Conservation (phyloP, 1,284 basidiomycete species). For the Coniferiporia sulphurascens region DNA sequence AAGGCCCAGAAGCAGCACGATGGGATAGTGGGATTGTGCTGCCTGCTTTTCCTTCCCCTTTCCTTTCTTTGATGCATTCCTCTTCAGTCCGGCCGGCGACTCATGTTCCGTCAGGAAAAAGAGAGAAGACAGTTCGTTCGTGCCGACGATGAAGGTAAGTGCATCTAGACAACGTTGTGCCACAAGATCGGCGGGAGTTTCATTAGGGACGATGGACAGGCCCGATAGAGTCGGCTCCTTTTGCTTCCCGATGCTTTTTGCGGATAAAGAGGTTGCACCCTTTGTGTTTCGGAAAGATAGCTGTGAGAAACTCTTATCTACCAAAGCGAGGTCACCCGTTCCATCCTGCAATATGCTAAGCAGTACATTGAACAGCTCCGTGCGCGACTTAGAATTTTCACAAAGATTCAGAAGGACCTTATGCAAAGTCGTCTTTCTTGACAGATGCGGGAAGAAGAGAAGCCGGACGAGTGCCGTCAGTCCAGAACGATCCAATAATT, state of each 20-base stretch:
- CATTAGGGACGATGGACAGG: slow-evolving; percentile 64
- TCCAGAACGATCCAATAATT: slow-evolving; percentile 88
- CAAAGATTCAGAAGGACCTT: slow-evolving; percentile 93
- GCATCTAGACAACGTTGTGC: slow-evolving; percentile 92
- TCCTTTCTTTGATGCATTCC: slow-evolving; percentile 71
- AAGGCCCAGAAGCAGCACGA: slow-evolving; percentile 81
- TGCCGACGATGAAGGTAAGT: slow-evolving; percentile 77
- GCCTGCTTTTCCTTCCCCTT: slow-evolving; percentile 88
- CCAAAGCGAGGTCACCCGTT: slow-evolving; percentile 84
- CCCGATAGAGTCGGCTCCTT: slow-evolving; percentile 51
- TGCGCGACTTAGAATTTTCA: slow-evolving; percentile 89
- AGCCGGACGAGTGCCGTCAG: slow-evolving; percentile 89
- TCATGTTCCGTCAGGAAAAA: slow-evolving; percentile 97
- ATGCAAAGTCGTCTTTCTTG: slow-evolving; percentile 82
- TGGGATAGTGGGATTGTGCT: slow-evolving; percentile 82
- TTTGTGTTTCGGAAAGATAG: slow-evolving; percentile 77
- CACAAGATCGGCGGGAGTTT: slow-evolving; percentile 85
- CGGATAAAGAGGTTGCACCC: slow-evolving; percentile 45
- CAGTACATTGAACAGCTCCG: slow-evolving; percentile 90
- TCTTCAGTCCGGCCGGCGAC: slow-evolving; percentile 68
- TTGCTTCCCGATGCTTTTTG: slow-evolving; percentile 69
- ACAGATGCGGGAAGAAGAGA: slow-evolving; percentile 93
- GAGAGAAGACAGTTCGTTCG: slow-evolving; percentile 77
- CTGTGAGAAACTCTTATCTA: slow-evolving; percentile 93
- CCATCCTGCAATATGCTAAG: slow-evolving; percentile 93